A percentile compares a stretch with the other conserved stretches of the same genome.
These are phyloP conservation scores for Entomortierella parvispora DNA, from an alignment of 192 early-diverging fungal genomes.

Conservation along the genomic window DNA sequence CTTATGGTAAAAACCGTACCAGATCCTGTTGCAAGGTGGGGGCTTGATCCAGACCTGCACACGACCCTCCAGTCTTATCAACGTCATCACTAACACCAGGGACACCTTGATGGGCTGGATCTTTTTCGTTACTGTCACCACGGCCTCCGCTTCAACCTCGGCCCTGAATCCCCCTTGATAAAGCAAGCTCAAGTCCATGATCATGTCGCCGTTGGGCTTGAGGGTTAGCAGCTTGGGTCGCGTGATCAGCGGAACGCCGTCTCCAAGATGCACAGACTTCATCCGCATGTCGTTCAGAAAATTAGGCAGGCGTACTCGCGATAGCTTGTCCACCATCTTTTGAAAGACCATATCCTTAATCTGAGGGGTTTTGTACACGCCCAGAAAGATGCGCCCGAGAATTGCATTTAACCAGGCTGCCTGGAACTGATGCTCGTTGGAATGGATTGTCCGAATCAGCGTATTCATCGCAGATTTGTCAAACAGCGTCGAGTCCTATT, in stretches of 20 bases:
- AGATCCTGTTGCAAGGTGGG: conserved; percentile 83
- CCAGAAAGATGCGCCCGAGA: conserved; percentile 82
- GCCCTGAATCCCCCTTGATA: conserved; percentile 82
- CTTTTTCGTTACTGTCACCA: conserved; percentile 64
- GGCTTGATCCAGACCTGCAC: conserved; percentile 81
- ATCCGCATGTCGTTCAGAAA: conserved; percentile 87
- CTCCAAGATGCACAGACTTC: conserved; percentile 78
- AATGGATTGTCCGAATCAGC: conserved; percentile 59
- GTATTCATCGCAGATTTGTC: conserved; percentile 58
- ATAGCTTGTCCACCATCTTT: conserved; percentile 71
- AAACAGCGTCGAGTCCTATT: conserved; percentile 49
- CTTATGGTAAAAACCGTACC: conserved; percentile 87
- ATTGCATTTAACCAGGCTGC: conserved; percentile 87
- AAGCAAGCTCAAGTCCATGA: conserved; percentile 77
- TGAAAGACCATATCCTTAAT: conserved; percentile 67
- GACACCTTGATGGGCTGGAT: conserved; percentile 76
- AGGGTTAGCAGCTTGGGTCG: conserved; percentile 79
- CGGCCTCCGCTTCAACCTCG: conserved; percentile 77
- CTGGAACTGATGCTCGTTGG: conserved; percentile 62
- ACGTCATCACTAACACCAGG: conserved; percentile 78
- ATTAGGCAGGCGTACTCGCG: conserved; percentile 67
- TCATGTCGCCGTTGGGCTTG: conserved; percentile 76
- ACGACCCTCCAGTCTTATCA: conserved; percentile 79
- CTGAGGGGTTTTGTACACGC: conserved; percentile 69
- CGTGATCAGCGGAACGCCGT: conserved; percentile 81